Evolutionary conservation across 192 early-diverging fungal species (phyloP), one percentile per base, ranked within the genome.

Genomic region (Mortierella antarctica): DNA sequence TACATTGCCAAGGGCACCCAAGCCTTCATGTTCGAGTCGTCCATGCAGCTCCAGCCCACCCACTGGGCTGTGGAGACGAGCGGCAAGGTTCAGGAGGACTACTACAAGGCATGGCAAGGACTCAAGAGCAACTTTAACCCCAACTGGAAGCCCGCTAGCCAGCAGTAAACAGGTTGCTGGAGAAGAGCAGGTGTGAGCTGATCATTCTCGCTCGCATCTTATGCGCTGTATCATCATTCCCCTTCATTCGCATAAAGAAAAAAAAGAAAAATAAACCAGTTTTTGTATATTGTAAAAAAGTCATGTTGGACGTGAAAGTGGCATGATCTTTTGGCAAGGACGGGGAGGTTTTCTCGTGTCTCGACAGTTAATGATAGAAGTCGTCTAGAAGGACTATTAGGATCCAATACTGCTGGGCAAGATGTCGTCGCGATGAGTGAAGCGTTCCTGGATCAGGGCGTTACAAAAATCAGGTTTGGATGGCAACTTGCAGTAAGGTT

Each of bases 21-120:
- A 86, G 93, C 97, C 0, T 98, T 98, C 74, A 98, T 98, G 97
- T 98, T 98, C 78, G 97, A 98, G 82, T 88, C 92, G 2, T 89
- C 85, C 60, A 88, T 93, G 85, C 92, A 94, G 86, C 83, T 98
- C 23, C 90, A 92, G 47, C 78, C 94, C 40, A 93, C 92, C 50
- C 84, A 86, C 57, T 97, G 95, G 97, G 97, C 94, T 1, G 74
- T 94, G 20, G 84, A 92, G 39, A 84, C 85, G 12, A 86, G 86
- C 23, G 91, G 91, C 57, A 92, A 91, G 73, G 88, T 91, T 17
- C 95, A 98, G 83, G 78, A 85, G 44, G 89, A 96, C 73, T 98
- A 98, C 84, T 95, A 90, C 83, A 85, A 93, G 84, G 92, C 91
- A n/a, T 98, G 97, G 97, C 83, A 89, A 71, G 88, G 72, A 39